Evolutionary conservation across 768 basidiomycete species (phyloP).

Genomic region (Aureoboletus auriporus): DNA sequence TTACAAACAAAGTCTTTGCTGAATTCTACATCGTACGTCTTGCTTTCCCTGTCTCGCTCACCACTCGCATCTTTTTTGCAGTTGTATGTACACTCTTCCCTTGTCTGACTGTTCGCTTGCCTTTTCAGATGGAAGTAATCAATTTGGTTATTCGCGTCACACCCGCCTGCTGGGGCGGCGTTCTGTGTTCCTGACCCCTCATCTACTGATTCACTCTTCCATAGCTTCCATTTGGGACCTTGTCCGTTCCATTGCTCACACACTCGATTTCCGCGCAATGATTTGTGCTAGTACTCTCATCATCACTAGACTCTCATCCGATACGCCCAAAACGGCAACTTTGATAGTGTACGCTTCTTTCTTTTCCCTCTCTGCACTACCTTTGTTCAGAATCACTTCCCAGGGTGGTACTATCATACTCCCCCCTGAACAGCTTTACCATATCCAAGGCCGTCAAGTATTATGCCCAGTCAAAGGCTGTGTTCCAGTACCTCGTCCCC

Average conservation of each 20-base stretch:
- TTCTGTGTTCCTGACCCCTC: not conserved
- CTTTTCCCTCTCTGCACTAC: no score
- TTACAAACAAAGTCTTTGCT: slow-evolving; percentile 66
- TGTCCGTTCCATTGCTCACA: slow-evolving; percentile 63
- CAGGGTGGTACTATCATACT: slow-evolving; percentile 51
- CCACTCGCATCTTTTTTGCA: slow-evolving; percentile 14
- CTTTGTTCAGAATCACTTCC: not conserved
- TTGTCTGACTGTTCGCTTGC: slow-evolving; percentile 32
- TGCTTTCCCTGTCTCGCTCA: not conserved
- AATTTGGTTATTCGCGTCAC: slow-evolving; percentile 59
- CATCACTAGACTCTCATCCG: slow-evolving; percentile 45
- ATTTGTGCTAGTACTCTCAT: slow-evolving; percentile 56
- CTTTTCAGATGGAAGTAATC: slow-evolving; percentile 58
- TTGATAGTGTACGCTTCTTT: slow-evolving; percentile 33
- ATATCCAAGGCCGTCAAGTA: slow-evolving; percentile 57
- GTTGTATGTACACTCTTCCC: slow-evolving; percentile 17
- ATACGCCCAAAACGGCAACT: slow-evolving; percentile 41
- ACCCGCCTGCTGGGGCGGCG: slow-evolving; percentile 56
- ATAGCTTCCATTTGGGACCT: slow-evolving; percentile 70
- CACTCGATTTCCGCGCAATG: slow-evolving; percentile 65
- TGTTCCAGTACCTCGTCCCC: slow-evolving; percentile 50
- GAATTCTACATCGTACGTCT: slow-evolving; percentile 71
- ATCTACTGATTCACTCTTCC: not conserved
- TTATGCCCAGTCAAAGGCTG: slow-evolving; percentile 40
- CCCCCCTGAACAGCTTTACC: slow-evolving; percentile 55